phyloP scores from a whole-genome alignment of 768 basidiomycete species.

The Kwoniella dendrophila region DNA sequence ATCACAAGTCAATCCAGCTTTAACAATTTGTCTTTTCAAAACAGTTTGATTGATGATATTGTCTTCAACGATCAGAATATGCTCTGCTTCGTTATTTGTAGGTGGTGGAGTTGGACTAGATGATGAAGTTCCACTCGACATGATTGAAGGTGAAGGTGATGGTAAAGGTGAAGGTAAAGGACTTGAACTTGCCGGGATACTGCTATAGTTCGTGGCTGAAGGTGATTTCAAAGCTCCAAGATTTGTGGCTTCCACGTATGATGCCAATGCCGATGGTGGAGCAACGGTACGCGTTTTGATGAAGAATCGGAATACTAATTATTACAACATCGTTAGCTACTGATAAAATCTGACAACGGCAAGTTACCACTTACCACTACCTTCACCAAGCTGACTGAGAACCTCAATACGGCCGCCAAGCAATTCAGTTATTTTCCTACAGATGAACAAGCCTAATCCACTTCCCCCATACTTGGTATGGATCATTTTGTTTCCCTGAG shows the following conservation, averaged over 20 bases:
- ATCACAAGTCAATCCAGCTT: constrained; percentile 50
- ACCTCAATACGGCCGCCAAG: constrained; percentile 55
- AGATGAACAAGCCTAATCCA: constrained; percentile 54
- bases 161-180: neutral
- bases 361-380: constrained; percentile 26
- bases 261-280: constrained; percentile 21
- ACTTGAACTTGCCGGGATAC: no score
- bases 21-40: constrained; percentile 48
- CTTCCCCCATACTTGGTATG: constrained; percentile 53
- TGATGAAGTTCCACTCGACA: constrained; percentile 16
- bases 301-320: constrained; percentile 49
- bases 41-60: constrained; percentile 55
- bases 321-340: neutral
- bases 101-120: constrained; percentile 17
- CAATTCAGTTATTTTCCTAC: constrained; percentile 52
- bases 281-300: constrained; percentile 42
- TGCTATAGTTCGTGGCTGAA: neutral
- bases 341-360: neutral
- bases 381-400: constrained; percentile 42
- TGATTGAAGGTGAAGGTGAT: constrained; percentile 15
- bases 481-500: constrained; percentile 50
- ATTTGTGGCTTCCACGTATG: constrained; percentile 17
- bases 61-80: constrained; percentile 49
- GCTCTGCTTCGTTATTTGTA: constrained; percentile 10
- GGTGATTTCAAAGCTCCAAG: constrained; percentile 10